Conservation (phyloP, 1,284 basidiomycete species). For the Trichosporon sp. region DNA sequence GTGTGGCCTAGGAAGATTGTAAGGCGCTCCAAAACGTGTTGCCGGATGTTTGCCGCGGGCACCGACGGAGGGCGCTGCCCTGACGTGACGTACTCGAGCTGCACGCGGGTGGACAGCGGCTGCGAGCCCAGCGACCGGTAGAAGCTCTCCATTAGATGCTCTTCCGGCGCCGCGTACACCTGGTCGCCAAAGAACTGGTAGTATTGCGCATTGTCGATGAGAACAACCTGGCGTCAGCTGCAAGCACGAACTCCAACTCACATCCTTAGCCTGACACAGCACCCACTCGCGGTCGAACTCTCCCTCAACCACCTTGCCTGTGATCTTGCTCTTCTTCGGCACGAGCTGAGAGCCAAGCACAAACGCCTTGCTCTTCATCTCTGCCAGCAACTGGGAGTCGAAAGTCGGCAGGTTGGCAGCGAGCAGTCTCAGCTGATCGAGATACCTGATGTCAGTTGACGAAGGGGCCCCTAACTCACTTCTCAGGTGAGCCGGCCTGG, state of each 20-base stretch:
- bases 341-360: conserved; percentile 66
- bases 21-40: conserved; percentile 75
- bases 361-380: conserved; percentile 68
- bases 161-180: conserved; percentile 82
- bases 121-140: conserved; percentile 57
- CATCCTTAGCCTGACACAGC: conserved; percentile 34
- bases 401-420: conserved; percentile 69
- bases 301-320: conserved; percentile 32
- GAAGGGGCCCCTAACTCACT: conserved; percentile 21
- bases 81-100: conserved; percentile 62
- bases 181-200: conserved; percentile 71
- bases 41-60: conserved; percentile 26
- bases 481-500: conserved; percentile 44
- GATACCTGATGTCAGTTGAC: conserved; percentile 56
- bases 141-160: conserved; percentile 44
- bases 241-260: conserved; percentile 8
- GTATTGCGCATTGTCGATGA: conserved; percentile 74
- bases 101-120: conserved; percentile 65
- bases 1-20: conserved; percentile 90
- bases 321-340: conserved; percentile 42
- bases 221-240: conserved; percentile 56
- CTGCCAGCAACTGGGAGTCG: conserved; percentile 56
- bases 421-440: conserved; percentile 77
- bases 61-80: conserved; percentile 24
- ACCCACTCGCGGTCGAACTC: conserved; percentile 38